Percentiles rank a stretch among this genome's conserved stretches.
Evolutionary conservation across 805 yeast genomes (phyloP).

Genomic region (Starmerella floricola): DNA sequence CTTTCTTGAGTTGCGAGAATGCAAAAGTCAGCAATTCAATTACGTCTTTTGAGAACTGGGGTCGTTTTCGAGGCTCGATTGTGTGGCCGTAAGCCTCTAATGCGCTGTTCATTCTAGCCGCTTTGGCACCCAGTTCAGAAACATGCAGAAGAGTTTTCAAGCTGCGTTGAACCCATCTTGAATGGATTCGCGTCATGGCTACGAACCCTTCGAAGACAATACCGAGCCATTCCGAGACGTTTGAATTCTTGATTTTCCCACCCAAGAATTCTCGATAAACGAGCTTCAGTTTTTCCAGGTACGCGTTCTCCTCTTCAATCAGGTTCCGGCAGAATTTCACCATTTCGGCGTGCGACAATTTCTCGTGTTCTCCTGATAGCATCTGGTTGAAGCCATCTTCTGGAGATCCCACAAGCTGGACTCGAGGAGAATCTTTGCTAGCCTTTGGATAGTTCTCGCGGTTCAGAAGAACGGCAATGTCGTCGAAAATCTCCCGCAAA

Average conservation of each 20-base stretch:
- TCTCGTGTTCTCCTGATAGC: not conserved
- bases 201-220: constrained; percentile 11
- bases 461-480: constrained; percentile 5
- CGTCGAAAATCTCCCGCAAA: constrained; percentile 9
- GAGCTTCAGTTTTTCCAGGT: constrained; percentile 4
- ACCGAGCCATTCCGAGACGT: constrained; percentile 1
- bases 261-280: constrained; percentile 4
- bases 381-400: constrained; percentile 4
- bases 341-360: not conserved
- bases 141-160: not conserved
- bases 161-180: constrained; percentile 1
- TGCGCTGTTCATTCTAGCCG: too few relatives aligned
- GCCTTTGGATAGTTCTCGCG: not conserved
- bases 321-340: not conserved
- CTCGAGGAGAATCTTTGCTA: not conserved
- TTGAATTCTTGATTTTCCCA: not conserved
- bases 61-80: not conserved
- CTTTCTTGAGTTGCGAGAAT: constrained; percentile 1
- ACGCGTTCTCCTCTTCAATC: constrained; percentile 6
- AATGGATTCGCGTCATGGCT: constrained; percentile 5
- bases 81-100: not conserved
- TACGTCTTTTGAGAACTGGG: not conserved
- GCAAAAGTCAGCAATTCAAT: not conserved
- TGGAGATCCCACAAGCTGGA: constrained; percentile 1
- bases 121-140: too few relatives aligned